Evolutionary conservation across 2,329 filamentous ascomycete genomes (phyloP), one percentile per base, ranked within the genome.

Genomic region (Cladosporium sp.): DNA sequence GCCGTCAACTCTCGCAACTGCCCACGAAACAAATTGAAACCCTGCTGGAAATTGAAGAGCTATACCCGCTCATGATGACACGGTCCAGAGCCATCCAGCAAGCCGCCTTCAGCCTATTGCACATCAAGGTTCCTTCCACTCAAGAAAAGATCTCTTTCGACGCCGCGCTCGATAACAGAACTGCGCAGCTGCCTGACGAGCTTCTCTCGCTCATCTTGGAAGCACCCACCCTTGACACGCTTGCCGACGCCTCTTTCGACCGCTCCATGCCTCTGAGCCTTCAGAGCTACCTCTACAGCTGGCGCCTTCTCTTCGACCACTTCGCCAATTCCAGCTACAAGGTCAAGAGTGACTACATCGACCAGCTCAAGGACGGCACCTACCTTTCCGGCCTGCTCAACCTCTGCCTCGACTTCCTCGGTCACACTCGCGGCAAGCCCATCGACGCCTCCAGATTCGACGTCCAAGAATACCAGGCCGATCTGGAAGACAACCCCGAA

Each of bases 241-340:
- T 92, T 55, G 83, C 85, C 0, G 87, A 91, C 57, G 85, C 89
- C 10, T 82, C 85, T 41, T 87, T 93, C 26, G 84, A 88, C 5
- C 82, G 86, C 18, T 81, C 76, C 38, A 90, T 93, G 72, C 92
- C 92, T 12, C 81, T 87, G 0, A 75, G 86, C 0, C 82, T 97
- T 58, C 87, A 92, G 62, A 88, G 89, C 11, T 99, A 97, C 74
- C 83, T 99, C 2, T 82, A 97, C 32, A 91, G 92, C 12, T 99
- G 95, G 95, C 87, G 92, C 69, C 83, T 98, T 1, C 85, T 97
- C 0, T 98, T 96, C 74, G 92, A 96, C 71, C 90, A 94, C 54
- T 96, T 94, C 74, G 68, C 67, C 15, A 73, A 73, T 32, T 74
- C 76, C 6, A 78, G 93, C 0, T 90, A 91, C 77, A 92, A 92